A percentile compares a stretch with the other conserved stretches of the same genome.
Conservation (phyloP, 2,329 filamentous ascomycete species). For the Ophiocordyceps camponoti-leonardi region DNA sequence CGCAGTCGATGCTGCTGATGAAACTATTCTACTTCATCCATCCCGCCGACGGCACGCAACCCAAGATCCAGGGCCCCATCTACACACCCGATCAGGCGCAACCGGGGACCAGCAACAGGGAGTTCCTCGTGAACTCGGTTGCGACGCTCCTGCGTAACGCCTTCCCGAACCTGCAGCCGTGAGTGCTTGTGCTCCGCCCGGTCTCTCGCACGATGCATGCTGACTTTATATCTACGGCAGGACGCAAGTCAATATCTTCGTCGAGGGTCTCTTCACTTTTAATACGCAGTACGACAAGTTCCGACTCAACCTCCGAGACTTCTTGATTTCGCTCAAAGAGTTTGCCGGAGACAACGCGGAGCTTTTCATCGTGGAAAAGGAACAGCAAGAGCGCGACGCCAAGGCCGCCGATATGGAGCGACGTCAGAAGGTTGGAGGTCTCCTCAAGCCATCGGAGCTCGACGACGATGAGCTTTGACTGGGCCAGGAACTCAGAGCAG, state of each 20-base stretch:
- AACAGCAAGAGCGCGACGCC: slow-evolving; percentile 73
- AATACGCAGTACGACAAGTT: slow-evolving; percentile 88
- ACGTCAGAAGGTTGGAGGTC: slow-evolving; percentile 83
- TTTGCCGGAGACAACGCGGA: slow-evolving; percentile 93
- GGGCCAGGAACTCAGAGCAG: slow-evolving; percentile 45
- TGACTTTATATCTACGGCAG: slow-evolving; percentile 22
- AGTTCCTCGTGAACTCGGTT: slow-evolving; percentile 81
- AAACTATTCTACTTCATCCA: slow-evolving; percentile 96
- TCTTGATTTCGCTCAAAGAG: slow-evolving; percentile 93
- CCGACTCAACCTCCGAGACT: slow-evolving; percentile 89
- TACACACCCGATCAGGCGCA: slow-evolving; percentile 74
- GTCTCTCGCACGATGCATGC: not conserved
- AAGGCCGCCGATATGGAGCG: slow-evolving; percentile 82
- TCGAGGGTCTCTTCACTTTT: slow-evolving; percentile 71
- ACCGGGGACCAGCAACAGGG: slow-evolving; percentile 69
- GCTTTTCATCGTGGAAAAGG: slow-evolving; percentile 83
- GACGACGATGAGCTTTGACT: slow-evolving; percentile 88
- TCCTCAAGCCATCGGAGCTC: slow-evolving; percentile 94
- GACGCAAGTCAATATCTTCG: slow-evolving; percentile 75
- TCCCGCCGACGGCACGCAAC: slow-evolving; percentile 44
- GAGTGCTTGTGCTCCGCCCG: slow-evolving; percentile 23
- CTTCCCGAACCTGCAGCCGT: slow-evolving; percentile 85
- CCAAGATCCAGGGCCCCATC: slow-evolving; percentile 85
- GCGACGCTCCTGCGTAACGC: slow-evolving; percentile 71
- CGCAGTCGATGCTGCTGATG: slow-evolving; percentile 81